Base-by-base conservation (phyloP, 1,284 basidiomycete species). In the Sanguinoderma infundibulare region DNA sequence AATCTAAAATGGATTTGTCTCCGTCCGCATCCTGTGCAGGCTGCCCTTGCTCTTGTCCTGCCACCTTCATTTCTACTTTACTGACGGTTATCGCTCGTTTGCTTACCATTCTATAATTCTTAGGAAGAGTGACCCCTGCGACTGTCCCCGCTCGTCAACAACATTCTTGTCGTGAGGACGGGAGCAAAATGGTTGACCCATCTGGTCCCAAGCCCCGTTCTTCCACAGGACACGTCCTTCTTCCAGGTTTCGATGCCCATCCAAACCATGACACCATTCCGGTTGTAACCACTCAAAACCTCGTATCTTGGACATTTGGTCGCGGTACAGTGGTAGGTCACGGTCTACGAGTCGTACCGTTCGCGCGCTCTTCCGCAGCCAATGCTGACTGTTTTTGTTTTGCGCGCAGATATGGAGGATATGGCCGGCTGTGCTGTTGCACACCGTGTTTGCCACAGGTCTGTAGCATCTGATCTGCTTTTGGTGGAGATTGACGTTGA, bases 381-480 rank as follows among this genome's bases (percentile, higher is more conserved):
- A 2, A 12, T 30, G 20, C 53, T 55, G 39, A 55, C 53, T n/a
- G 15, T 20, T n/a, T 26, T 36, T 46, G 32, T 46, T 24, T 17
- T 15, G 2, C 1, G 3, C 24, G 1, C 22, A 87, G 86, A 79
- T 88, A 15, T 87, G 85, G 83, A 78, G 82, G 53, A 87, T 88
- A 68, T 90, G 87, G 87, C 87, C 86, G 0, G 86, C 87, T 0
- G 86, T 88, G 2, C 66, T 87, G 12, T 70, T 89, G 22, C 84
- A 88, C 69, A 87, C 86, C 1, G 56, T 78, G 5, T 87, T 87
- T 65, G 85, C 87, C 1, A 80, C 79, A 42, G 77, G 83, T 84
- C 64, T 44, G 76, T n/a, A n/a, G n/a, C 17, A 65, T 34, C 53
- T 28, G 28, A 49, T 42, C 10, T 24, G 36, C 10, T 24, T 26